Base-by-base conservation (phyloP, 2,329 filamentous ascomycete genomes). In the Aspergillus unguis region DNA sequence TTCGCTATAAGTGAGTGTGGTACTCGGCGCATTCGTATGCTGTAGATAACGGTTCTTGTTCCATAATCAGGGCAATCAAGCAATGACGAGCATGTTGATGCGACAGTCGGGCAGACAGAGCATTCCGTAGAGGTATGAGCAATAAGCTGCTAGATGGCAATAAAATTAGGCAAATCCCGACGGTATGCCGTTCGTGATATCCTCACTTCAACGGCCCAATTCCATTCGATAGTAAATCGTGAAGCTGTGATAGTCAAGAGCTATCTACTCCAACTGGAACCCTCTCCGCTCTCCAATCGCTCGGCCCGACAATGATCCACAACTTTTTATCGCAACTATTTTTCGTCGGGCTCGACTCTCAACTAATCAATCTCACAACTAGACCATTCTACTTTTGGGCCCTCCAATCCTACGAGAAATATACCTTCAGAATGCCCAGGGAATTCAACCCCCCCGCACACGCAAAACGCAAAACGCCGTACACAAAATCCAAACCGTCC, bases 41-140 rank as follows among this genome's bases (percentile, higher is more conserved):
- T 17, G 17, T 17, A 17, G 17, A 17, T 17, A 17, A 17, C 17
- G 17, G 17, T 36, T 29, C 27, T 36, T 23, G 44, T 41, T 31
- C 46, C 46, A 41, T 49, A 25, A 32, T 40, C 35, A 44, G 41
- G 33, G 38, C 44, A 23, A 48, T 55, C 48, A 55, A 55, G 44
- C 44, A 54, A 32, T 27, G 23, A 52, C 42, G 36, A 32, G 38
- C 52, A 52, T 48, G 27, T 44, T 44, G 41, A 11, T 44, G 27
- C 23, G 41, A 27, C n/a, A 32, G 31, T 32, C 25, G 25, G 11
- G 17, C 17, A 17, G 17, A 17, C 17, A 17, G 17, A 17, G 17
- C 17, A 17, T 17, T 17, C 17, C 17, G 17, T 17, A 17, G 17
- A 17, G 17, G 17, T 17, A 17, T 17, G 17, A 17, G 17, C 17